Conservation (phyloP, 805 yeast species). For the Sugiyamaella valdiviana region DNA sequence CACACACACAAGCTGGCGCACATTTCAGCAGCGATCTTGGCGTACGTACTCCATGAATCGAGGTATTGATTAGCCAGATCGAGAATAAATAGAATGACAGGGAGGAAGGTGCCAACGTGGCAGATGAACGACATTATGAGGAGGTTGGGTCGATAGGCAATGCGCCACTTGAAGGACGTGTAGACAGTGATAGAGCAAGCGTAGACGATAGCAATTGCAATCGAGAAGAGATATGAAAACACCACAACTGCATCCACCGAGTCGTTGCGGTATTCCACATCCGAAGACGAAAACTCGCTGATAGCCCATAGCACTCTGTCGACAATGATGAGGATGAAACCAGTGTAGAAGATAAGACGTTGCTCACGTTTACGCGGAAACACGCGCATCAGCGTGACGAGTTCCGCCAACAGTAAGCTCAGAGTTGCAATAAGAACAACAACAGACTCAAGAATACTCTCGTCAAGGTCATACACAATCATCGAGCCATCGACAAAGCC, state of each 20-base stretch:
- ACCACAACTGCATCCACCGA: constrained; percentile 20
- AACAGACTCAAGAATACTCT: constrained; percentile 1
- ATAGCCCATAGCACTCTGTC: constrained; percentile 12
- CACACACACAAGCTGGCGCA: constrained; percentile 17
- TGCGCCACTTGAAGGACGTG: constrained; percentile 14
- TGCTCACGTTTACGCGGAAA: constrained; percentile 20
- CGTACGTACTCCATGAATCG: constrained; percentile 14
- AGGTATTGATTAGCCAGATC: constrained; percentile 17
- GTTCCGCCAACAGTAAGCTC: constrained; percentile 14
- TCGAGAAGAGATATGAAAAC: constrained; percentile 20
- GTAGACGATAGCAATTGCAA: constrained; percentile 20
- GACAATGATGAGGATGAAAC: constrained; percentile 10
- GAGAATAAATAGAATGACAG: constrained; percentile 18
- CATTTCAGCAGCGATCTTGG: constrained; percentile 12
- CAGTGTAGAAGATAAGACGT: constrained; percentile 14
- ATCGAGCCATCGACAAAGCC: constrained; percentile 16
- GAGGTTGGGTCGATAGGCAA: constrained; percentile 14
- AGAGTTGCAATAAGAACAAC: constrained; percentile 6
- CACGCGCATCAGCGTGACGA: constrained; percentile 14
- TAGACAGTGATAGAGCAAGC: constrained; percentile 17
- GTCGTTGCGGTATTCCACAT: constrained; percentile 11
- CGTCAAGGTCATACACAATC: constrained; percentile 8
- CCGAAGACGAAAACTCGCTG: constrained; percentile 8
- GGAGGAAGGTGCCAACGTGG: constrained; percentile 13
- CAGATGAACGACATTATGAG: constrained; percentile 14